These are phyloP conservation scores for Colletotrichum falcatum DNA, from an alignment of 2,329 filamentous ascomycete species.

Conservation along the genomic window DNA sequence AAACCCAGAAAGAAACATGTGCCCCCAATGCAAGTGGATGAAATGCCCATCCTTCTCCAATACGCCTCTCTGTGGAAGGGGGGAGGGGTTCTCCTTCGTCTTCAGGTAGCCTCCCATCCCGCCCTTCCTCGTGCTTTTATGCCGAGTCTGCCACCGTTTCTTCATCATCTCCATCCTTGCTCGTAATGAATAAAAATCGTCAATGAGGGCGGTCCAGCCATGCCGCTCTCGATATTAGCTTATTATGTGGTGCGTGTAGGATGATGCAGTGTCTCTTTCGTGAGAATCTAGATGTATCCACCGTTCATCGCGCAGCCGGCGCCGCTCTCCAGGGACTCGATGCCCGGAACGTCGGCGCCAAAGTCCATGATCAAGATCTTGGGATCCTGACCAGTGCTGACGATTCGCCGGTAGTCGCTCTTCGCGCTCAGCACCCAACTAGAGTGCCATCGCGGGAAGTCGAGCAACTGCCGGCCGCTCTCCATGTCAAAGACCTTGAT, in stretches of 20 bases:
- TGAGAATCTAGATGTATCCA: constrained; percentile 49
- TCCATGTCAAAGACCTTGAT: constrained; percentile 95
- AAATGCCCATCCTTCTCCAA: constrained; percentile 8
- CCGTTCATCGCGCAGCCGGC: constrained; percentile 43
- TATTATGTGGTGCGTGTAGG: constrained; percentile 25
- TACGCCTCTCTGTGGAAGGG: constrained; percentile 28
- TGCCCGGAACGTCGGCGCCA: constrained; percentile 70
- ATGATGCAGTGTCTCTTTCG: background rate
- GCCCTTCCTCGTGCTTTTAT: constrained; percentile 15
- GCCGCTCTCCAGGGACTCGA: constrained; percentile 68
- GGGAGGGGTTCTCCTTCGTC: background rate
- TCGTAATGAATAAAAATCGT: constrained; percentile 30
- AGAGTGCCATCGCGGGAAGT: constrained; percentile 94
- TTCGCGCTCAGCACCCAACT: constrained; percentile 98
- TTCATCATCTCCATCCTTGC: background rate
- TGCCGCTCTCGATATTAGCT: constrained; percentile 38
- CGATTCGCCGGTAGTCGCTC: constrained; percentile 93
- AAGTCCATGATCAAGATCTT: constrained; percentile 96
- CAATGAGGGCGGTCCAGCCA: constrained; percentile 37
- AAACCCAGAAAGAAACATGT: constrained; percentile 15
- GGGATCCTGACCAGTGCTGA: constrained; percentile 94
- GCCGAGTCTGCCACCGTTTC: constrained; percentile 16
- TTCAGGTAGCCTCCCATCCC: constrained; percentile 1
- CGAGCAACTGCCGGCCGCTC: constrained; percentile 80
- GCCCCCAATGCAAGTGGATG: constrained; percentile 25